Percentiles rank a stretch among this genome's conserved stretches.
Conservation (phyloP, 495 filamentous ascomycete species). For the Astrothelium subdiscretum region DNA sequence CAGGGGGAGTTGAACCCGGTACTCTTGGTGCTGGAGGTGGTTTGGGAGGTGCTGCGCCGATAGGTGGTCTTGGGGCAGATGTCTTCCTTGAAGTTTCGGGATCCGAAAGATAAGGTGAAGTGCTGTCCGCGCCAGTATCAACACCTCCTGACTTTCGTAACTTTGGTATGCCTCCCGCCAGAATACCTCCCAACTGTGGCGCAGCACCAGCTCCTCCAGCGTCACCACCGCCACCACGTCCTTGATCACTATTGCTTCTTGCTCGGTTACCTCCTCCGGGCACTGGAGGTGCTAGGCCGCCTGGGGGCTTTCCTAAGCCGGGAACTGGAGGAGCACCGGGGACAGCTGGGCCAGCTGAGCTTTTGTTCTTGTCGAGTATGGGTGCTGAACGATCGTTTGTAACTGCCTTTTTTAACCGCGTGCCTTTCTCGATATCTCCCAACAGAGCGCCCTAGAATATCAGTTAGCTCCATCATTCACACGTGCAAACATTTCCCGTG, state of each 20-base stretch:
- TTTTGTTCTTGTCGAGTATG: conserved; percentile 37
- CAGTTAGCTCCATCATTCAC: conserved; percentile 25
- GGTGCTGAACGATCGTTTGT: conserved; percentile 95
- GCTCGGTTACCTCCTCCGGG: conserved; percentile 48
- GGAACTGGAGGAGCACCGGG: conserved; percentile 77
- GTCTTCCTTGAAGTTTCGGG: conserved; percentile 22
- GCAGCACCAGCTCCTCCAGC: conserved; percentile 40
- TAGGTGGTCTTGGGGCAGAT: conserved; percentile 34
- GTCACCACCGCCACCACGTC: conserved; percentile 35
- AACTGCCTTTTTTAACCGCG: conserved; percentile 69
- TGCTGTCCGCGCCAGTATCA: conserved; percentile 76
- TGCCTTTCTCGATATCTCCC: conserved; percentile 77
- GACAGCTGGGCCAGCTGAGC: conserved; percentile 45
- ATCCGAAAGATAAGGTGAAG: conserved; percentile 9
- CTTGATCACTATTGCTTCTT: conserved; percentile 72
- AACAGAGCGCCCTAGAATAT: conserved; percentile 67
- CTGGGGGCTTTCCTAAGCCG: conserved; percentile 47
- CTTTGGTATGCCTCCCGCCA: conserved; percentile 93
- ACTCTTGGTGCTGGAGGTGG: conserved; percentile 45
- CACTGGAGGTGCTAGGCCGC: conserved; percentile 65
- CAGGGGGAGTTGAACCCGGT: conserved; percentile 53
- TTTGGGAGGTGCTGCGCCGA: conserved; percentile 40
- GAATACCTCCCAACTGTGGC: conserved; percentile 78
- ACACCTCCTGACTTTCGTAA: conserved; percentile 77
- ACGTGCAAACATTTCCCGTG: background rate